Evolutionary conservation across 2,329 filamentous ascomycete genomes (phyloP), one percentile per base, ranked within the genome.

Genomic region (Penicillium sp.): DNA sequence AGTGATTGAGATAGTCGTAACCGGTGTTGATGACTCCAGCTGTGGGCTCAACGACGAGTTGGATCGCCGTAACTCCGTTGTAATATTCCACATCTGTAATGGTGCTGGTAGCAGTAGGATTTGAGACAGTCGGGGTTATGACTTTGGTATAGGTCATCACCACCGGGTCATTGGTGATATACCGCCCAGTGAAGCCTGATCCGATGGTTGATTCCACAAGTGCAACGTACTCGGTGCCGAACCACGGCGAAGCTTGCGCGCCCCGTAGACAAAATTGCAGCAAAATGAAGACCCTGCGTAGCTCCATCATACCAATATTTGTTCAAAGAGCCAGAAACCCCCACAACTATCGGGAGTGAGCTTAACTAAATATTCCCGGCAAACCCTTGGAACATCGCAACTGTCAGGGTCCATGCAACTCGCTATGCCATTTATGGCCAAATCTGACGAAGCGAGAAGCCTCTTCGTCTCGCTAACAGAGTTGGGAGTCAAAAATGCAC

Each of bases 221-320:
- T 4, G 55, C 52, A 13, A 59, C 40, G 29, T 57, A 59, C 39
- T 55, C 24, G 0, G 57, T 59, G 21, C 57, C 54, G 21, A 59
- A 48, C 53, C 57, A 59, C 34, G 59, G 59, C 11, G 52, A 38
- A 5, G 56, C 54, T 16, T 16, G 4, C 14, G 27, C 22, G 11
- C 14, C 24, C 27, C 7, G 18, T 11, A 31, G 9, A 10, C n/a
- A 11, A 10, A 7, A 14, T 4, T 46, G 45, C 38, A 18, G 36
- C 32, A 36, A n/a, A n/a, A 47, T 16, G 29, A 27, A 36, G 21
- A 29, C 11, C 9, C 43, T 22, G 16, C 39, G 31, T 47, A 38
- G 32, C 24, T 32, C n/a, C 43, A 44, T 44, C 5, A n/a, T 43
- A 29, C 4, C 11, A 18, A 18, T 18, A 18, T 18, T 18, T 18